These are phyloP conservation scores for Penicillium sp. DNA, from an alignment of 2,329 filamentous ascomycete species.

Conservation along the genomic window DNA sequence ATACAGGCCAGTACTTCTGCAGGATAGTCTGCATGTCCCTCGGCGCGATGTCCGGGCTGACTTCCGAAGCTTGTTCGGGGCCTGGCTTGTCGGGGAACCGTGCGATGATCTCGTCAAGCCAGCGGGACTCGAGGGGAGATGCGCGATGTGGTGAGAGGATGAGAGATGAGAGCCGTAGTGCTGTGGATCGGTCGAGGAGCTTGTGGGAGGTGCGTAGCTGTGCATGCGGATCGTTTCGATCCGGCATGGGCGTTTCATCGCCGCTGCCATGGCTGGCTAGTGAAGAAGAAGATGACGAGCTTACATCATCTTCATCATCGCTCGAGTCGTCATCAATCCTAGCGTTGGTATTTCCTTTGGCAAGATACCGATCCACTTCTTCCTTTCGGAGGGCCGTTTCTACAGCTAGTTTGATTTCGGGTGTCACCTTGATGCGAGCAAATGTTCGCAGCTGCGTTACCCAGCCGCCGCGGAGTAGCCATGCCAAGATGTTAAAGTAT, in stretches of 20 bases:
- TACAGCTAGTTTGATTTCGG: slow-evolving; percentile 76
- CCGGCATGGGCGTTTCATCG: slow-evolving; percentile 35
- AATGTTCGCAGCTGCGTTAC: slow-evolving; percentile 90
- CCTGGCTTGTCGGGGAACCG: slow-evolving; percentile 31
- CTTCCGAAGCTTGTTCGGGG: slow-evolving; percentile 4
- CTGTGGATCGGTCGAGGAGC: slow-evolving; percentile 31
- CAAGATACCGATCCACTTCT: slow-evolving; percentile 46
- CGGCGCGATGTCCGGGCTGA: slow-evolving; percentile 16
- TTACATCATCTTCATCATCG: slow-evolving; percentile 24
- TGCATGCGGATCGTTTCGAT: slow-evolving; percentile 23
- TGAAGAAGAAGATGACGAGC: slow-evolving; percentile 38
- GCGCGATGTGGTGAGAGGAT: slow-evolving; percentile 75
- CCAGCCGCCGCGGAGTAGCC: slow-evolving; percentile 88
- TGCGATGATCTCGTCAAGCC: slow-evolving; percentile 48
- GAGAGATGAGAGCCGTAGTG: slow-evolving; percentile 53
- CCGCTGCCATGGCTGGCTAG: slow-evolving; percentile 37
- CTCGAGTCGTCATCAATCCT: slow-evolving; percentile 15
- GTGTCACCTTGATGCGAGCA: slow-evolving; percentile 77
- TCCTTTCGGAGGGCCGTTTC: slow-evolving; percentile 65
- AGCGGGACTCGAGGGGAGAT: slow-evolving; percentile 70
- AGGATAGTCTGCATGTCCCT: slow-evolving; percentile 35
- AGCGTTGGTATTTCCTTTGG: slow-evolving; percentile 28
- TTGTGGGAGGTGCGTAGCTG: slow-evolving; percentile 31
- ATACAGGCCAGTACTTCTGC: slow-evolving; percentile 63
- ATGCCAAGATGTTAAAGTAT: slow-evolving; percentile 87